Base-by-base conservation (phyloP, 139 green algal genomes). In the Dunaliella sp. region DNA sequence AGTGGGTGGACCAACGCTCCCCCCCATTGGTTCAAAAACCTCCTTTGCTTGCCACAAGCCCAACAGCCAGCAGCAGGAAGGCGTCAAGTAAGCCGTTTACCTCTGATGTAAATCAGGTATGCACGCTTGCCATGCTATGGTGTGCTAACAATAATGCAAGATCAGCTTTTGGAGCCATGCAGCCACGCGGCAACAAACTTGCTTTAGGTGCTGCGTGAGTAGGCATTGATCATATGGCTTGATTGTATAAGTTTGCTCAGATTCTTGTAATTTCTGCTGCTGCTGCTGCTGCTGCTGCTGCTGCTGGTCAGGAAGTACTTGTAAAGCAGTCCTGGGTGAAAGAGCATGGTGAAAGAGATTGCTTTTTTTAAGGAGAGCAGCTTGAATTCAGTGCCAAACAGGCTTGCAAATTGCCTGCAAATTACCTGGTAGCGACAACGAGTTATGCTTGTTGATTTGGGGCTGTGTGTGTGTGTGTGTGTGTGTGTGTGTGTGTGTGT, bases 1-100 rank as follows among this genome's bases (percentile, higher is more conserved):
- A 80, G 25, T 92, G 87, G 84, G 73, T 85, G 2, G 78, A 34
- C 74, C 74, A 79, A 22, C 74, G 74, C 30, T 34, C 74, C 74
- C n/a, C 30, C 3, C 74, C 30, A 33, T 79, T 79, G 74, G 74
- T 25, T 21, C 7, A 33, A 25, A 25, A 79, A 3, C 16, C 48
- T 16, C 7, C 48, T 65, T n/a, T n/a, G n/a, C n/a, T n/a, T n/a
- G n/a, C n/a, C n/a, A n/a, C n/a, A n/a, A n/a, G n/a, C n/a, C n/a
- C n/a, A n/a, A 65, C 48, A 65, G 48, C 48, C 16, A 65, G 48
- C 48, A 65, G 48, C 16, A 16, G 7, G 48, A 65, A 16, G 7
- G 16, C 7, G 7, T 7, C 48, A 65, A 65, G 48, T 65, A 16
- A 65, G 48, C 7, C 16, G 7, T 65, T 7, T 65, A 7, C 16